Base-by-base conservation (phyloP, 345 rosid species). In the Bruguiera parviflora region DNA sequence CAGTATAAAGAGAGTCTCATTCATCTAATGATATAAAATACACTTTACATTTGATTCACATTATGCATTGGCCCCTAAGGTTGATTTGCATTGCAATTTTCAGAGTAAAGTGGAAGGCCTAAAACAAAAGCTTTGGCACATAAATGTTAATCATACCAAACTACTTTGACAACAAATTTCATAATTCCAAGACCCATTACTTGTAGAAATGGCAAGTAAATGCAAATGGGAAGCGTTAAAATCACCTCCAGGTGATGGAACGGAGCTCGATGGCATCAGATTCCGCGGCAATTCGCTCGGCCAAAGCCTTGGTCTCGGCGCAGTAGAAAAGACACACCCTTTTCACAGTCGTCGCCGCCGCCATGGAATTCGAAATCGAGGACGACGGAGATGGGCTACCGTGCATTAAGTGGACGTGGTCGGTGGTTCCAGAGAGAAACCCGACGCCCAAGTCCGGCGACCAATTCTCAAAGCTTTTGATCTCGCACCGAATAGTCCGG, bases 251-350 rank as follows among this genome's bases (percentile, higher is more conserved):
- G 60, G 75, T 84, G 75, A 94, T 91, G 86, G 81, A 78, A 31
- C 91, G 87, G 31, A 89, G 91, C 82, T 94, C 97, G 21, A 94
- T 91, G 55, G 87, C 78, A 73, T 94, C 98, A 8, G 95, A 91
- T 61, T 81, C 72, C 0, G 84, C 72, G 18, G 95, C 92, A 52
- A 91, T 71, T 70, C 90, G 80, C 88, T 89, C 84, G 6, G 98
- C 98, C 32, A 94, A 90, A n/a, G 85, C 79, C 76, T 71, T 80
- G 32, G 88, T 91, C 81, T 94, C 98, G 53, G 77, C 83, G 69
- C 90, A 87, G 81, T 84, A 80, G 77, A 91, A 94, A 60, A 94
- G 95, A 55, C 84, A 87, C 32, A 91, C 89, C 49, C 82, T 84
- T 76, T 91, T 91, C 49, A 78, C 76, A 61, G 70, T 65, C 67